Percentiles rank a stretch among this genome's conserved stretches.
phyloP scores from a whole-genome alignment of 345 rosid genomes.

The Cardamine chenopodiifolia region DNA sequence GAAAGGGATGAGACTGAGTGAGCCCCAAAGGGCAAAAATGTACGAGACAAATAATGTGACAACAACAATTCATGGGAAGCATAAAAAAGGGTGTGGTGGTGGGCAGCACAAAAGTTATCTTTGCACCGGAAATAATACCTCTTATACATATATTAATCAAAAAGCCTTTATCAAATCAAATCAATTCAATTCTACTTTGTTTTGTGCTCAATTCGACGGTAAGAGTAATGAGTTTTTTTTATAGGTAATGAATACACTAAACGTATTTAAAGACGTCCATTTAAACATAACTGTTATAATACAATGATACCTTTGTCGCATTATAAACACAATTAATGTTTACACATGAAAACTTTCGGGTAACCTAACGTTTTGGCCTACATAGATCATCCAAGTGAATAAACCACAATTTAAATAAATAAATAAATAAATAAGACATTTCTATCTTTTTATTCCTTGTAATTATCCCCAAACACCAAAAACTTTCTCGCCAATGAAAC shows the following conservation, averaged over 20 bases:
- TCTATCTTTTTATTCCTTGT: background rate
- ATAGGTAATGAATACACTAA: background rate
- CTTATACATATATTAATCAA: background rate
- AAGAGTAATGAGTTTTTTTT: background rate
- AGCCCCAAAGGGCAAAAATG: conserved; percentile 28
- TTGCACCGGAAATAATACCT: background rate
- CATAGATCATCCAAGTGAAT: background rate
- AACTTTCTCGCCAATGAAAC: conserved; percentile 71
- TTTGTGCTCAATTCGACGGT: background rate
- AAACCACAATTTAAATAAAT: background rate
- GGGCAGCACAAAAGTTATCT: conserved; percentile 32
- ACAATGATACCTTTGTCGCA: conserved; percentile 30
- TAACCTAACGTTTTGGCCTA: background rate
- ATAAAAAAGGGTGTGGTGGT: conserved; percentile 36
- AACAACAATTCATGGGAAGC: conserved; percentile 37
- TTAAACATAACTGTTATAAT: background rate
- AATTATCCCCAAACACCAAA: conserved; percentile 66
- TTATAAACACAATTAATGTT: conserved; percentile 20
- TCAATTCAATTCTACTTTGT: background rate
- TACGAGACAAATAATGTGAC: conserved; percentile 36
- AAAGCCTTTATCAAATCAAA: conserved; percentile 8
- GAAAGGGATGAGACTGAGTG: conserved; percentile 3
- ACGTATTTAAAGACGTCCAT: conserved; percentile 16
- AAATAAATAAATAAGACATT: conserved; percentile 1
- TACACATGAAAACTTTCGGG: conserved; percentile 14